These are phyloP conservation scores for Tetrahymena borealis DNA, from an alignment of 73 alveolate species.

Conservation along the genomic window DNA sequence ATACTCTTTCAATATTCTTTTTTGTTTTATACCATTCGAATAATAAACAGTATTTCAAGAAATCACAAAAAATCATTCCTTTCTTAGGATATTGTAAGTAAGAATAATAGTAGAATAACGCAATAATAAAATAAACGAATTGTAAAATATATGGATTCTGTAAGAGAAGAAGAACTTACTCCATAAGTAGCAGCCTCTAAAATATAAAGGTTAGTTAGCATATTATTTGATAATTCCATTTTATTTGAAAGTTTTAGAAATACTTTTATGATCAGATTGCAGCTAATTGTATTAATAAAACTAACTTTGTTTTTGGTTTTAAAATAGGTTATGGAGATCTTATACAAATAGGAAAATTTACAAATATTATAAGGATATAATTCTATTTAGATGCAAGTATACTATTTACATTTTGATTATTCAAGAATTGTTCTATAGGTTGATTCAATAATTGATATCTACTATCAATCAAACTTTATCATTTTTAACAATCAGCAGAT, in stretches of 20 bases:
- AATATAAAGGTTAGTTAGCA: not conserved
- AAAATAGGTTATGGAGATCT: constrained; percentile 66
- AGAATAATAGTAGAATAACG: no score
- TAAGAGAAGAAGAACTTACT: not conserved
- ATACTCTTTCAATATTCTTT: no score
- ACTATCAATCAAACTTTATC: not conserved
- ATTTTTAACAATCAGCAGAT: not conserved
- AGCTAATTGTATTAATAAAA: not conserved
- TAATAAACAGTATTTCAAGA: no score
- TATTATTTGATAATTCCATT: not conserved
- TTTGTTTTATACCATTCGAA: no score
- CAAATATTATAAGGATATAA: constrained; percentile 75
- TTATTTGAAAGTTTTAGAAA: no score
- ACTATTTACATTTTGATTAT: not conserved
- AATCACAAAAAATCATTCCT: no score
- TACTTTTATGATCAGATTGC: not conserved
- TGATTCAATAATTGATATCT: no score
- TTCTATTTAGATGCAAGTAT: constrained; percentile 67
- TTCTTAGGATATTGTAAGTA: no score
- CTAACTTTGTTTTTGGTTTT: not conserved
- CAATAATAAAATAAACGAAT: not conserved
- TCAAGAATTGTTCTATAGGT: not conserved
- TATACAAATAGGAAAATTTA: constrained; percentile 71
- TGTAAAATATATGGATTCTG: constrained; percentile 1
- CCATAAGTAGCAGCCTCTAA: not conserved